phyloP scores from a whole-genome alignment of 176 grass and related monocot genomes.

The Bonia amplexicaulis region DNA sequence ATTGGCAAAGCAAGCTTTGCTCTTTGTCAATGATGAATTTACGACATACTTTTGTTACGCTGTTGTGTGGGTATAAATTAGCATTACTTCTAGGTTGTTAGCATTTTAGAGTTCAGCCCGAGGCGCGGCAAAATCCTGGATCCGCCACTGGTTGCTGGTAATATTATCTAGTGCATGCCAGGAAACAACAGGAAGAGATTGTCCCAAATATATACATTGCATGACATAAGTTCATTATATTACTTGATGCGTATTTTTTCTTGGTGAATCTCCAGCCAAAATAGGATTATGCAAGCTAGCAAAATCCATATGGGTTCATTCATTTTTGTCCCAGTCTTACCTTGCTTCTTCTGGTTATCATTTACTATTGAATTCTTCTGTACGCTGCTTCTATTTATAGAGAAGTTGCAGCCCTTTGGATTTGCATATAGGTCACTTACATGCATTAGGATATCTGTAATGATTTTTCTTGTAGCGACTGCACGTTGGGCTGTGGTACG shows the following conservation, averaged over 20 bases:
- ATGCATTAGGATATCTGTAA: background rate
- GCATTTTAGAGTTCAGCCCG: too few relatives aligned
- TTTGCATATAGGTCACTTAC: background rate
- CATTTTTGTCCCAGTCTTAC: background rate
- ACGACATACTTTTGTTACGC: too few relatives aligned
- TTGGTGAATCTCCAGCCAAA: background rate
- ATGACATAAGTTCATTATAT: background rate
- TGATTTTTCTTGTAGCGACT: slow-evolving; percentile 6
- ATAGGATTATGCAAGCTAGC: background rate
- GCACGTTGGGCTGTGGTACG: slow-evolving; percentile 32
- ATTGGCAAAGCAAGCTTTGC: too few relatives aligned
- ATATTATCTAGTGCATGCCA: slow-evolving; percentile 8
- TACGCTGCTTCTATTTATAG: background rate
- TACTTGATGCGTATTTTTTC: background rate
- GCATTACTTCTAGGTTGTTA: too few relatives aligned
- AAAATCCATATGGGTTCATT: background rate
- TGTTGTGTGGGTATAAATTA: too few relatives aligned
- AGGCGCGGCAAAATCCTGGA: too few relatives aligned
- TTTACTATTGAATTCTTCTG: background rate
- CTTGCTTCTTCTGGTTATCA: background rate
- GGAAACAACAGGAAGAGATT: slow-evolving; percentile 4
- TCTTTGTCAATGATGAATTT: too few relatives aligned
- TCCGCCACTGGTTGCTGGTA: too few relatives aligned
- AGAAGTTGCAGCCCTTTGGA: background rate
- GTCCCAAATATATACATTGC: slow-evolving; percentile 29